Base-by-base conservation (phyloP, 2,329 filamentous ascomycete genomes). In the Xylariaceae sp. region DNA sequence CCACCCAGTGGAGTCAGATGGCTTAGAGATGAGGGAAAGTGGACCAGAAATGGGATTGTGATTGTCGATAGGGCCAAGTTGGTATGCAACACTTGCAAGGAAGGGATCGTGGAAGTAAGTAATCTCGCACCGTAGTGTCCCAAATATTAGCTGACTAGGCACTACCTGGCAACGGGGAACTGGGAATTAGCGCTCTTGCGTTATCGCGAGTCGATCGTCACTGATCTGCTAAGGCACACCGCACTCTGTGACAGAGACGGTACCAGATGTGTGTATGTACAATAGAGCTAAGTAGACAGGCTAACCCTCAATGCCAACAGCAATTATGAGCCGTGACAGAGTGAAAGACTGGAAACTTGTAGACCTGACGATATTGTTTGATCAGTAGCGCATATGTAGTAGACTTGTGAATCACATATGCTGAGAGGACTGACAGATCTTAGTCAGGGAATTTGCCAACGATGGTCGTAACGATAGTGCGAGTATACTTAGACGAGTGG, bases 41-140 rank as follows among this genome's bases (percentile, higher is more conserved):
- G 65, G 65, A 67, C 57, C 61, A 47, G 23, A 50, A 42, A 52
- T 56, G 57, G n/a, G 63, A 67, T 65, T 59, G 48, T 56, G 59
- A 58, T 62, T 23, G 29, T 55, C 44, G 53, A 60, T 56, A 47
- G 59, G 50, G 41, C 43, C 20, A 50, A 29, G 14, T 7, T 37
- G 32, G 32, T 14, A 10, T 16, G 14, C 32, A 37, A 37, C 32
- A 37, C 32, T 57, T 62, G 56, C 58, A 57, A 59, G 56, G 52
- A 59, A 56, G 54, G 49, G 62, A 60, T 62, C 57, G 56, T 58
- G 52, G 54, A 53, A 44, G 50, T 49, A 53, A 44, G 50, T 49
- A 53, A 57, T 60, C 49, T 57, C 50, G n/a, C n/a, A n/a, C n/a
- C n/a, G 52, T 60, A 40, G 62, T 32, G 23, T 48, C 20, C 42